phyloP scores from a whole-genome alignment of 371 early-diverging fungal species.

The Mucor mucedo region DNA sequence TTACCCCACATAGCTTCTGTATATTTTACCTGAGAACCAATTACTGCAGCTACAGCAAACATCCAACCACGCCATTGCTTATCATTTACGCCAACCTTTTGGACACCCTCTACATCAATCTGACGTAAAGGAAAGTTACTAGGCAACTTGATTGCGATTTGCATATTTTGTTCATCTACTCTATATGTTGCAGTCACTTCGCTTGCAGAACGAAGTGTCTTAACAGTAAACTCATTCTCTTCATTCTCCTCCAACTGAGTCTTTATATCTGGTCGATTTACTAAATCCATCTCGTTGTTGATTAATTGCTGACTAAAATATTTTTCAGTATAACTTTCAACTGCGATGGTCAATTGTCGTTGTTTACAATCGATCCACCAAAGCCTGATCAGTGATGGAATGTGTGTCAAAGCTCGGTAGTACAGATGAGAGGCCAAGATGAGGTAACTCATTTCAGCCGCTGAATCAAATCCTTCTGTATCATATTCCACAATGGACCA shows the following conservation, averaged over 20 bases:
- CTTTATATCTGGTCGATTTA: conserved; percentile 55
- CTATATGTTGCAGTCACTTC: conserved; percentile 81
- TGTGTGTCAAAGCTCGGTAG: conserved; percentile 62
- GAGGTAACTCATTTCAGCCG: conserved; percentile 62
- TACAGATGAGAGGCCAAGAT: conserved; percentile 79
- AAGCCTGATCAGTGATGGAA: conserved; percentile 73
- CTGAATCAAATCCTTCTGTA: conserved; percentile 64
- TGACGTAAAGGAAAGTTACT: conserved; percentile 81
- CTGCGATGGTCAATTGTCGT: conserved; percentile 73
- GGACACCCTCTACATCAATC: conserved; percentile 80
- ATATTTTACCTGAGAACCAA: conserved; percentile 64
- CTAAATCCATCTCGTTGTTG: conserved; percentile 63
- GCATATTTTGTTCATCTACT: conserved; percentile 88
- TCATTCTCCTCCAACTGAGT: conserved; percentile 54
- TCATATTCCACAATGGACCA: conserved; percentile 77
- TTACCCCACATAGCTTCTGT: neutral
- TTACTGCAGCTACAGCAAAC: conserved; percentile 76
- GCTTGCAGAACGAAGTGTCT: conserved; percentile 66
- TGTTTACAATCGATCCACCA: conserved; percentile 89
- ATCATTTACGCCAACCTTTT: conserved; percentile 86
- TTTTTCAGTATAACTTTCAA: conserved; percentile 80
- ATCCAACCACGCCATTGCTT: conserved; percentile 91
- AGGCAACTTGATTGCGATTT: conserved; percentile 84
- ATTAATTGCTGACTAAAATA: conserved; percentile 74
- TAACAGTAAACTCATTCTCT: conserved; percentile 69